These are phyloP conservation scores for Grosmannia serpens DNA, from an alignment of 2,329 filamentous ascomycete genomes.

Conservation along the genomic window DNA sequence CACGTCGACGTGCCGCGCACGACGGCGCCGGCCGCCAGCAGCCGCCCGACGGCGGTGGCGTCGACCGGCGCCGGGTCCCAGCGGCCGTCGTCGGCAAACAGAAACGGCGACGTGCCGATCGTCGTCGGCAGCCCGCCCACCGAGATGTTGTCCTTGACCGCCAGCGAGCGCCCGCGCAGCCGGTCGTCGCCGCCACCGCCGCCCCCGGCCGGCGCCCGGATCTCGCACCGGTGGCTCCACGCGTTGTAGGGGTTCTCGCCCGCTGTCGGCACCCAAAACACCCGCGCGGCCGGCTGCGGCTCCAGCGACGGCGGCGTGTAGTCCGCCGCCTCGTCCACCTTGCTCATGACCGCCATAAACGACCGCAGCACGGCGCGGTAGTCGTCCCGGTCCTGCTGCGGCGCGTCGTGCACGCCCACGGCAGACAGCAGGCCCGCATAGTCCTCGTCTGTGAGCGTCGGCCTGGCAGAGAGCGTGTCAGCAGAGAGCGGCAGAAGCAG, in stretches of 20 bases:
- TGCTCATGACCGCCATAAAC: constrained; percentile 16
- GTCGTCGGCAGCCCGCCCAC: constrained; percentile 50
- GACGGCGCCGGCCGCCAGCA: constrained; percentile 52
- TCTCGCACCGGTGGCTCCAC: constrained; percentile 20
- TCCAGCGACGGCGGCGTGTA: constrained; percentile 15
- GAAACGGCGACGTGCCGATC: constrained; percentile 34
- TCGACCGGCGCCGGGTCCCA: constrained; percentile 60
- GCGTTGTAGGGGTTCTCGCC: constrained; percentile 20
- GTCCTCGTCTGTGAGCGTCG: neutral
- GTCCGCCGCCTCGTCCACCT: constrained; percentile 14
- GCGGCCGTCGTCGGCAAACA: constrained; percentile 21
- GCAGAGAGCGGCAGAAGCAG: no score
- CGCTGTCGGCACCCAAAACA: constrained; percentile 12
- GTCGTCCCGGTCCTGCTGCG: constrained; percentile 14
- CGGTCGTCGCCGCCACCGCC: constrained; percentile 26
- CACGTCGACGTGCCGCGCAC: constrained; percentile 66
- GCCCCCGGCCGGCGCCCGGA: constrained; percentile 3
- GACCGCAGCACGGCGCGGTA: constrained; percentile 18
- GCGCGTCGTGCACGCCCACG: constrained; percentile 10
- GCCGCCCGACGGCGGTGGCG: constrained; percentile 17
- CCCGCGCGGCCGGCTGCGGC: constrained; percentile 11
- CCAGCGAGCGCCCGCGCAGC: constrained; percentile 60
- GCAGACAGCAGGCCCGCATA: constrained; percentile 8
- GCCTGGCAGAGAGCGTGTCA: neutral
- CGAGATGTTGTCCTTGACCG: constrained; percentile 66